Evolutionary conservation across 1,139 yeast species (phyloP), one percentile per base, ranked within the genome.

Genomic region (Hanseniaspora sp.): DNA sequence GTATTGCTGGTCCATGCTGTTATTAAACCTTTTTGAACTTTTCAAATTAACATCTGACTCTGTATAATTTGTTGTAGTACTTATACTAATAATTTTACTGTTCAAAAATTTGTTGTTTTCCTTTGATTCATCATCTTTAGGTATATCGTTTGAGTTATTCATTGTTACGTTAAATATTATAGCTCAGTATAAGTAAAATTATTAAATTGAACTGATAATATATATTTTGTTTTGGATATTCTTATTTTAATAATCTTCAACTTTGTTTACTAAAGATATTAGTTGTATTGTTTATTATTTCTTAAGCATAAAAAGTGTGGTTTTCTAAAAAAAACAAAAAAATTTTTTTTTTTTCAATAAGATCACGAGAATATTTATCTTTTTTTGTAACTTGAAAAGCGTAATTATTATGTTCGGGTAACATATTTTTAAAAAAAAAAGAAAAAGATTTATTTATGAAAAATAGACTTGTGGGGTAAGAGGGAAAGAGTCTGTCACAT

Each of bases 1-100:
- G n/a, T 51, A 51, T 45, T 51, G 48, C 23, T 51, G 54, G 33
- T 47, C 46, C 6, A 41, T 28, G 23, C 9, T 29, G 11, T 33
- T 42, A 9, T 29, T 23, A 15, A 38, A 51, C 33, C 41, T 51
- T 34, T 33, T 33, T 6, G 34, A 29, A 9, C 54, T 30, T n/a
- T 45, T 51, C 3, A 51, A 30, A 8, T 51, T 51, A 1, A 51
- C 12, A 17, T 39, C 37, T 9, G 39, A 30, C 9, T 39, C 45
- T 12, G 35, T 28, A n/a, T 30, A 15, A n/a, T 13, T 23, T 15
- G 37, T 15, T n/a, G 35, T 7, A 8, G 46, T 43, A 18, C 17
- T 43, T 7, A 43, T 43, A 30, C 34, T 7, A 13, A 30, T 13
- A 6, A 43, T 23, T 31, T 43, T 43, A 17, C 29, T 15, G 2